Evolutionary conservation across 2,329 filamentous ascomycete species (phyloP), one percentile per base, ranked within the genome.

Genomic region (Colletotrichum sp.): DNA sequence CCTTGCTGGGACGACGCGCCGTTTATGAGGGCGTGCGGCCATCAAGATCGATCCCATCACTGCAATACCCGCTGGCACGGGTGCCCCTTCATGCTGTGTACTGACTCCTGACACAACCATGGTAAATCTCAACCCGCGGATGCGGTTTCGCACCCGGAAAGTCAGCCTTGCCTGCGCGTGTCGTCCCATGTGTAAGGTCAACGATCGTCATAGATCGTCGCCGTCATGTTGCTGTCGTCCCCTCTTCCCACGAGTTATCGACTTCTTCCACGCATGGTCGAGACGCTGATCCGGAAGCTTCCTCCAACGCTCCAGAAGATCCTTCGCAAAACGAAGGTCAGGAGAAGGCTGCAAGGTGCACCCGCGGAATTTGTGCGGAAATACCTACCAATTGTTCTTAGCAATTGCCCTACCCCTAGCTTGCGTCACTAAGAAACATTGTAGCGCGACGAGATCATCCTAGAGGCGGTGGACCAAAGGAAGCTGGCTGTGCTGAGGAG

Each of bases 161-260:
- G 14, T 64, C 64, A 73, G 34, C 57, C 71, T 59, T 55, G 59
- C 28, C 34, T 34, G 64, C 57, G 36, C 48, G 24, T 76, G 74
- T 65, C 70, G 39, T 76, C 71, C 59, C 74, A 76, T 65, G 43
- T 72, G 34, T 34, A 32, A 48, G 28, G 48, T 9, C 28, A 14
- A 52, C n/a, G 70, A 76, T 69, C 70, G 48, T 68, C 74, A 60
- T 39, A 36, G 64, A 76, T 76, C 74, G 72, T 65, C 70, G 48
- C 34, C 48, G 59, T 60, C 65, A 69, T 74, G 26, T 21, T 64
- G 14, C 36, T 52, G 28, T 74, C 71, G 70, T 66, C 48, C 70
- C n/a, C 36, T 63, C 65, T 63, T 60, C 64, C 70, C 65, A 74
- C 70, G 71, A 74, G 36, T 14, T 39, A 10, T 39, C 59, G 21